Base-by-base conservation (phyloP, 2,329 filamentous ascomycete species). In the Fusarium continuum region DNA sequence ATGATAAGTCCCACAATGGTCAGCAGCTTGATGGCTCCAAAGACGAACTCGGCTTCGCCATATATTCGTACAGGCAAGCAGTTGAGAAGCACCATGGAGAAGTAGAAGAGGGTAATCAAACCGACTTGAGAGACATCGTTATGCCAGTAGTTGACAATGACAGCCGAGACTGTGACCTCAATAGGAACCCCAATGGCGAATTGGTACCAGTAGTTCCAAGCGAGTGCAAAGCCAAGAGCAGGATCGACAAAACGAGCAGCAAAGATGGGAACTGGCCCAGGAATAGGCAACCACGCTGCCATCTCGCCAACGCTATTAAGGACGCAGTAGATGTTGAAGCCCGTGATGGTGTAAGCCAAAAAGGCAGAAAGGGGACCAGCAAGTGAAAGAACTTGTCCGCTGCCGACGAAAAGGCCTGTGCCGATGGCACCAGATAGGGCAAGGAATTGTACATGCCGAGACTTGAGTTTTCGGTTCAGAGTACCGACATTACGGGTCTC, bases 141-240 rank as follows among this genome's bases (percentile, higher is more conserved):
- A 5, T 82, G 76, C 87, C 86, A 89, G 71, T 87, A 89, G 44
- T 85, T 78, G 54, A 89, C 78, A 29, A 89, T 77, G 59, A 88
- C 82, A 23, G 80, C 80, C 25, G 83, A 84, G 3, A 85, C 86
- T 0, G 83, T 84, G 16, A 83, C 80, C 73, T 88, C 85, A 38
- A 84, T 83, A 1, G 81, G 84, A 16, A 87, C 78, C 7, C 86
- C 75, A 59, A 88, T 86, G 26, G 82, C 78, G 58, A 87, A 86
- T 1, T 83, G 83, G 66, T 88, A 87, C 80, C 84, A 87, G 73
- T 88, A 88, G 62, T 86, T 86, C 83, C 83, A 86, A 3, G 82
- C 84, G 16, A 78, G 56, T 0, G 58, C 58, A 4, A 61, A 61
- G 1, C 80, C 81, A 26, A 85, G 72, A 28, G 80, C 83, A 2